Percentiles rank a stretch among this genome's conserved stretches.
These are phyloP conservation scores for Trichoderma pleuroti DNA, from an alignment of 2,329 filamentous ascomycete genomes.

Conservation along the genomic window DNA sequence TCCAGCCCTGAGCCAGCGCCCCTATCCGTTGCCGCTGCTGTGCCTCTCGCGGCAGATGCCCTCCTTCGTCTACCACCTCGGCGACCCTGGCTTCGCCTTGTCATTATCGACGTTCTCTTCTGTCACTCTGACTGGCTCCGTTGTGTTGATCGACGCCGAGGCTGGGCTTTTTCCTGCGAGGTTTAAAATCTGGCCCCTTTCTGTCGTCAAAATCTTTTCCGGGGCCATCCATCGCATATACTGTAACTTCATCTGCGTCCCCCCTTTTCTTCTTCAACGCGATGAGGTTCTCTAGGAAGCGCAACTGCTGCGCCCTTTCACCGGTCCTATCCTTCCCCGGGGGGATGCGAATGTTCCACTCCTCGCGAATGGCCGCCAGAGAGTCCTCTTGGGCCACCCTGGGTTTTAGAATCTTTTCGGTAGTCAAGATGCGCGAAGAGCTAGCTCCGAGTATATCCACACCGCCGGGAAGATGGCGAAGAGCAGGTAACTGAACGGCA, in stretches of 20 bases:
- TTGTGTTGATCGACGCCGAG: conserved; percentile 23
- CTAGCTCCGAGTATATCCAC: conserved; percentile 72
- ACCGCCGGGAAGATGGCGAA: conserved; percentile 52
- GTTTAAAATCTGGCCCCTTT: conserved; percentile 40
- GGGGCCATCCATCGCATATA: conserved; percentile 48
- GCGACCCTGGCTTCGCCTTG: conserved; percentile 20
- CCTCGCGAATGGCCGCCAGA: conserved; percentile 39
- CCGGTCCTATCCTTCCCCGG: conserved; percentile 45
- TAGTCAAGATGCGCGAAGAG: conserved; percentile 65
- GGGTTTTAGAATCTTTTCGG: conserved; percentile 57
- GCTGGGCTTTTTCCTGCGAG: conserved; percentile 27
- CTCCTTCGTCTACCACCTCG: conserved; percentile 18
- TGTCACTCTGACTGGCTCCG: conserved; percentile 21
- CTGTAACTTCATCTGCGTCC: conserved; percentile 63
- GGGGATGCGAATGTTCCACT: conserved; percentile 45
- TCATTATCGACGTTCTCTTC: conserved; percentile 18
- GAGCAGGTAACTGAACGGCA: conserved; percentile 38
- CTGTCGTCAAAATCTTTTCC: conserved; percentile 42
- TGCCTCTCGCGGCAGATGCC: conserved; percentile 14
- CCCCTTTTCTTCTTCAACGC: conserved; percentile 61
- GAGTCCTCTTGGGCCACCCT: conserved; percentile 36
- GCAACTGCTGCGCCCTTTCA: conserved; percentile 45
- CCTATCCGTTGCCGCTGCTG: conserved; percentile 15
- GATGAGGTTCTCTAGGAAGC: conserved; percentile 65
- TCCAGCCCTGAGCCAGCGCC: neutral